Percentiles rank a stretch among this genome's conserved stretches.
These are phyloP conservation scores for Astrothelium macrocarpum DNA, from an alignment of 495 filamentous ascomycete species.

Conservation along the genomic window DNA sequence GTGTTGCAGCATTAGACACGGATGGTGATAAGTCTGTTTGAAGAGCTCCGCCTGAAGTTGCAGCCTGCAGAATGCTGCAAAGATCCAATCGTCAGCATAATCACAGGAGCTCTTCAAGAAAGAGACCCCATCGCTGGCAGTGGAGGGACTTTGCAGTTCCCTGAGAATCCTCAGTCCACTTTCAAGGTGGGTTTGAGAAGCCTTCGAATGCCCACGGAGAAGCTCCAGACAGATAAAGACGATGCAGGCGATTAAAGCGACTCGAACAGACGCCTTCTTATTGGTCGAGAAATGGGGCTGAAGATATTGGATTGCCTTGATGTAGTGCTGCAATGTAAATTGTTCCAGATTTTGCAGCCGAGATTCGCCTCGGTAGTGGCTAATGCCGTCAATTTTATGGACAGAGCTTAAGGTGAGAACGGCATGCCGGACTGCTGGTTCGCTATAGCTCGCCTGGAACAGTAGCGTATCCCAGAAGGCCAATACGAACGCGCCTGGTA, in stretches of 20 bases:
- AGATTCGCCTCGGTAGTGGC: background rate
- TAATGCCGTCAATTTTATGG: conserved; percentile 25
- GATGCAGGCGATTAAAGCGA: conserved; percentile 46
- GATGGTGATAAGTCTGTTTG: background rate
- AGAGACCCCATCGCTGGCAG: background rate
- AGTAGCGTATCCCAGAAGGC: conserved; percentile 19
- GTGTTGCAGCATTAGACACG: background rate
- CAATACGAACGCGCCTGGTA: conserved; percentile 38
- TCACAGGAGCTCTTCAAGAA: conserved; percentile 19
- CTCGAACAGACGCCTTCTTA: conserved; percentile 16
- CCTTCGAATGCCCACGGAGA: conserved; percentile 38
- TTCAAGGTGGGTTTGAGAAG: conserved; percentile 40
- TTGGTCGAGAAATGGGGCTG: conserved; percentile 22
- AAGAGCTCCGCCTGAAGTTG: conserved; percentile 32
- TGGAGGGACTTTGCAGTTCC: conserved; percentile 16
- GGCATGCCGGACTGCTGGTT: conserved; percentile 45
- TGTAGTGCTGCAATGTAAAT: conserved; percentile 39
- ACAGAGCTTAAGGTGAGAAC: conserved; percentile 39
- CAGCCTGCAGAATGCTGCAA: conserved; percentile 31
- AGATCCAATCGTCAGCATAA: conserved; percentile 33
- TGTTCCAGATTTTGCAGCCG: conserved; percentile 24
- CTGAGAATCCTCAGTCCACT: conserved; percentile 32
- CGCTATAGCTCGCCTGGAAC: conserved; percentile 18
- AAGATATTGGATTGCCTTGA: conserved; percentile 37
- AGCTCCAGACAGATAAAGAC: conserved; percentile 50